Base-by-base conservation (phyloP, 352 stramenopile genomes). In the Pythium chondricola region DNA sequence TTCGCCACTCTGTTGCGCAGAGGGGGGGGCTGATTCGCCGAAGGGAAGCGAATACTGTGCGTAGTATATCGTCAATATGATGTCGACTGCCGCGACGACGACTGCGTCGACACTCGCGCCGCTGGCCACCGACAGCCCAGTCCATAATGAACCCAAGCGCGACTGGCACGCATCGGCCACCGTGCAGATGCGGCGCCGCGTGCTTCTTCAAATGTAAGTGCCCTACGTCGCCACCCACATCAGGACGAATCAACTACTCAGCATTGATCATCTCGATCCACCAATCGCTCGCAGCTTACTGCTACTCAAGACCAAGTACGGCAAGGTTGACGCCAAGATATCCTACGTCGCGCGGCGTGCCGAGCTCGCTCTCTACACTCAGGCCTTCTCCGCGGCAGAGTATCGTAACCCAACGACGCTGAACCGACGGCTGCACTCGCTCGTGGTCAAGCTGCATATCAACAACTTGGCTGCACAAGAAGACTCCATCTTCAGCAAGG, bases 171-270 rank as follows among this genome's bases (percentile, higher is more conserved):
- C 57, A 13, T 21, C 48, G 18, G 48, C 45, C 30, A 58, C 59
- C 20, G 29, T 63, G 25, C 44, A 58, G 8, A 39, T 56, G 45
- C 62, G 62, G 3, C 62, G 62, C 22, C 61, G 53, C 29, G 57
- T 71, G 29, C 40, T 71, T n/a, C 52, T 71, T 13, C 62, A 66
- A 47, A 65, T 71, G 61, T 69, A 49, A 24, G 61, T 62, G 18
- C 33, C 13, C n/a, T n/a, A n/a, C n/a, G n/a, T n/a, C n/a, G n/a
- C n/a, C n/a, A n/a, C n/a, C n/a, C n/a, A n/a, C n/a, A n/a, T n/a
- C n/a, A n/a, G n/a, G n/a, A n/a, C n/a, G n/a, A n/a, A n/a, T n/a
- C n/a, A n/a, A n/a, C 10, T 13, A 33, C 29, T 33, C 29, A 13
- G 29, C 8, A 33, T 33, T 33, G 29, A 33, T 33, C 29, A n/a